Base-by-base conservation (phyloP, 129 eudicot genomes). In the Cynara cardunculus region DNA sequence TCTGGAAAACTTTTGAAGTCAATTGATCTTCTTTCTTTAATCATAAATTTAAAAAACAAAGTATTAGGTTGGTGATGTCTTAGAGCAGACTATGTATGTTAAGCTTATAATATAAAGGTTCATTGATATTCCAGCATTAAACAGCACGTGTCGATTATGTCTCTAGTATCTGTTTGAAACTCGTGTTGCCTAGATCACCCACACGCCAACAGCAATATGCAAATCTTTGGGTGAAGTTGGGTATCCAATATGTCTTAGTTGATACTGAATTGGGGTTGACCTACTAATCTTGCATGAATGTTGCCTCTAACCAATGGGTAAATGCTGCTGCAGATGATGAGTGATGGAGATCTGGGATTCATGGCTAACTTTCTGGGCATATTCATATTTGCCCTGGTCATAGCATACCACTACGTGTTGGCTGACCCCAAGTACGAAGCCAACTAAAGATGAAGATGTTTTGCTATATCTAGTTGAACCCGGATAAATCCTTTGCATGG, bases 401-500 rank as follows among this genome's bases (percentile, higher is more conserved):
- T 87, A 44, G 88, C 91, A 35, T 87, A 85, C 78, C 91, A 87
- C 83, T 82, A 69, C 82, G 87, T 87, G 73, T 35, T 82, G 75
- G 91, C 87, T 66, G 88, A 87, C 70, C 88, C 91, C 59, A 87
- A 85, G 82, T 87, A 85, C 61, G 86, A 80, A 66, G 82, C 83
- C 49, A 82, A 70, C 83, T 87, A 72, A 73, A 37, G 69, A 64
- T 22, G 69, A 64, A 22, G 27, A 24, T 16, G 28, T 64, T 0
- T 64, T 64, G 13, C 14, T 64, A 21, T 0, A 19, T 22, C 28
- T 64, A 59, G 25, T 59, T 59, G 67, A 7, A 21, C 67, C 61
- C n/a, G 3, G 1, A n/a, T 56, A n/a, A 18, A n/a, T n/a, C 65
- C 65, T 18, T 56, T n/a, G 53, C 12, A 41, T 41, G 53, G 14